These are phyloP conservation scores for Paspalum vaginatum DNA, from an alignment of 176 grass and related monocot species.

Conservation along the genomic window DNA sequence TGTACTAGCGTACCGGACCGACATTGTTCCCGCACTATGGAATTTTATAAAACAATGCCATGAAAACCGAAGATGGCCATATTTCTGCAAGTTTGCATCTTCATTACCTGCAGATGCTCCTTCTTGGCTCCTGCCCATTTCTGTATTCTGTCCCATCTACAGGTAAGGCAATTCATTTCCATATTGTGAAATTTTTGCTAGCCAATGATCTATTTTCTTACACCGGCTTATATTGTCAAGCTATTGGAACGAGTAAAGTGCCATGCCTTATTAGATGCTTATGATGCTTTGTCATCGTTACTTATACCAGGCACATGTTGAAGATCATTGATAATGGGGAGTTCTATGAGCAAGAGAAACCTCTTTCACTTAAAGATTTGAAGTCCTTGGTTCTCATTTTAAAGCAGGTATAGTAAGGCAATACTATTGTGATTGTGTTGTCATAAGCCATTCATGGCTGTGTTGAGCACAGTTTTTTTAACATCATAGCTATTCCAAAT, in stretches of 20 bases:
- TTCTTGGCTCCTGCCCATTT: slow-evolving; percentile 87
- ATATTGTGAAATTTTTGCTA: background rate
- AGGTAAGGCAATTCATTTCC: slow-evolving; percentile 57
- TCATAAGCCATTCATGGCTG: background rate
- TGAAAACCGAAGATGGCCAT: slow-evolving; percentile 81
- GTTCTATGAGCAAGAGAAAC: slow-evolving; percentile 96
- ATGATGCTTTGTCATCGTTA: slow-evolving; percentile 36
- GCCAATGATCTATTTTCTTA: slow-evolving; percentile 34
- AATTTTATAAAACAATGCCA: slow-evolving; percentile 87
- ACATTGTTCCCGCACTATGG: slow-evolving; percentile 93
- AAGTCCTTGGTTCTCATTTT: slow-evolving; percentile 85
- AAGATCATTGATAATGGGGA: slow-evolving; percentile 92
- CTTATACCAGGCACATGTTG: slow-evolving; percentile 81
- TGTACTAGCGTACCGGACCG: slow-evolving; percentile 85
- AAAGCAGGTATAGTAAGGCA: slow-evolving; percentile 76
- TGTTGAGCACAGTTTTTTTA: slow-evolving; percentile 12
- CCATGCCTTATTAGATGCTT: background rate
- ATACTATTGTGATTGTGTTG: background rate
- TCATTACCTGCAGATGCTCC: slow-evolving; percentile 59
- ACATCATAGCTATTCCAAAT: slow-evolving; percentile 13
- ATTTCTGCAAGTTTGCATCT: slow-evolving; percentile 62
- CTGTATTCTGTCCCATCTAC: slow-evolving; percentile 99
- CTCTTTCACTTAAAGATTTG: slow-evolving; percentile 87
- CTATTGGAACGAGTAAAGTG: slow-evolving; percentile 6
- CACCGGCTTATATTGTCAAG: slow-evolving; percentile 5